Percentiles rank a stretch among this genome's conserved stretches.
Conservation (phyloP, 179 eudicot genomes). For the Pouteria campechiana region DNA sequence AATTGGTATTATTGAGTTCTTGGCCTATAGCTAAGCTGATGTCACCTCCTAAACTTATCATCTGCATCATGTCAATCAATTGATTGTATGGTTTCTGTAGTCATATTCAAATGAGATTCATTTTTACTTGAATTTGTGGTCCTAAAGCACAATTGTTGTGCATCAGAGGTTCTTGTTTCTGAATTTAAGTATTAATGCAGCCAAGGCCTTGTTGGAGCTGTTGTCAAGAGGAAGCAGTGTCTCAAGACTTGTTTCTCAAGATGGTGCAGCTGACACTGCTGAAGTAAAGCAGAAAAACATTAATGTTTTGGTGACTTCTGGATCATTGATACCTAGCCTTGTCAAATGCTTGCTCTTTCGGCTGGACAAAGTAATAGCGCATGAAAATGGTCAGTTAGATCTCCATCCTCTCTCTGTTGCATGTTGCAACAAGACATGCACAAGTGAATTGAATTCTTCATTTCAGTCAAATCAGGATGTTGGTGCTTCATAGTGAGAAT, state of each 20-base stretch:
- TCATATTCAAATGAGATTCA: too few species aligned
- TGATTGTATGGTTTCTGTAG: too few species aligned
- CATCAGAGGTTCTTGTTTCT: not conserved
- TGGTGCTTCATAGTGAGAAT: too few species aligned
- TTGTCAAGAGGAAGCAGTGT: constrained; percentile 38
- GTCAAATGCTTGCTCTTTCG: constrained; percentile 83
- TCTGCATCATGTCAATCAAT: too few species aligned
- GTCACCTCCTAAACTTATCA: too few species aligned
- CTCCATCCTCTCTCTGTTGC: not conserved
- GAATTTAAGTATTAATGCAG: constrained; percentile 24
- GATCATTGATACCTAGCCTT: constrained; percentile 89
- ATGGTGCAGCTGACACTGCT: constrained; percentile 6
- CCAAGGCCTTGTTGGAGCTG: constrained; percentile 62
- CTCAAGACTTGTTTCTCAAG: constrained; percentile 8
- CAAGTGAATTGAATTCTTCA: too few species aligned
- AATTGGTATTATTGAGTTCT: too few species aligned
- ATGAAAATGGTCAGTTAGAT: constrained; percentile 53
- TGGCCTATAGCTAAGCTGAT: too few species aligned
- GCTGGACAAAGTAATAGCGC: constrained; percentile 49
- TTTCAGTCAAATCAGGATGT: too few species aligned
- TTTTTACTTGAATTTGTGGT: too few species aligned
- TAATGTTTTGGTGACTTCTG: constrained; percentile 75
- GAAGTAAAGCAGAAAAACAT: constrained; percentile 28
- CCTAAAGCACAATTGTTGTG: too few species aligned
- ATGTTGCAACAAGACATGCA: too few species aligned